Conservation (phyloP, 106 monocot species). For the Allium sativum region DNA sequence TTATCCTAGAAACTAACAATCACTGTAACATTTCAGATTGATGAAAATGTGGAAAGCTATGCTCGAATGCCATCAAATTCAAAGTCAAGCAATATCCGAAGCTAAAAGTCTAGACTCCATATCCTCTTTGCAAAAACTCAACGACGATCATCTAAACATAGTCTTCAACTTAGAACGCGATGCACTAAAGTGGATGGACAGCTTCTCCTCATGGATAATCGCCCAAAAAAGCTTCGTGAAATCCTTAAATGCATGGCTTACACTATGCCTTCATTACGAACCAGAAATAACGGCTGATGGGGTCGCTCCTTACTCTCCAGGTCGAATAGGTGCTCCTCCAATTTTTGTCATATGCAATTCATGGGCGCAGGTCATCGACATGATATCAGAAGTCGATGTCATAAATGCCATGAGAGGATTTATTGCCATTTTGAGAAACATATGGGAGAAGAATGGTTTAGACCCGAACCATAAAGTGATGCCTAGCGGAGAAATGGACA, state of each 20-base stretch:
- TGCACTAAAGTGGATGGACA: slow-evolving; percentile 48
- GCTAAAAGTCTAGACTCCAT: slow-evolving; percentile 32
- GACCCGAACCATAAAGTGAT: slow-evolving; percentile 30
- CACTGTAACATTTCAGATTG: slow-evolving; percentile 19
- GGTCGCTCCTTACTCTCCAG: slow-evolving; percentile 66
- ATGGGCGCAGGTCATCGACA: slow-evolving; percentile 73
- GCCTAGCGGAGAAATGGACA: slow-evolving; percentile 38
- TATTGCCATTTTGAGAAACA: slow-evolving; percentile 27
- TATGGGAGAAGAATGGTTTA: slow-evolving; percentile 39
- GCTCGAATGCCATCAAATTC: slow-evolving; percentile 42
- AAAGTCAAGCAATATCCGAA: slow-evolving; percentile 31
- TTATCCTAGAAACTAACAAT: too few relatives aligned
- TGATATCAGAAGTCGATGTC: slow-evolving; percentile 51
- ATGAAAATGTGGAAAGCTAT: slow-evolving; percentile 46
- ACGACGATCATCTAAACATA: slow-evolving; percentile 21
- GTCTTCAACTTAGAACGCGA: slow-evolving; percentile 48
- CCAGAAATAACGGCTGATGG: slow-evolving; percentile 58
- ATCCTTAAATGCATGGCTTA: slow-evolving; percentile 68
- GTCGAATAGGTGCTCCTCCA: slow-evolving; percentile 74
- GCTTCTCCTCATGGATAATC: slow-evolving; percentile 62
- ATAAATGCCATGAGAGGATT: slow-evolving; percentile 55
- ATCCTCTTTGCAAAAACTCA: slow-evolving; percentile 17
- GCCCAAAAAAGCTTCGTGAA: slow-evolving; percentile 63
- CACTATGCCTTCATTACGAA: slow-evolving; percentile 38
- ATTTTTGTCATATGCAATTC: slow-evolving; percentile 75